Conservation (phyloP, 768 basidiomycete genomes). For the Amanita pseudoporphyria region DNA sequence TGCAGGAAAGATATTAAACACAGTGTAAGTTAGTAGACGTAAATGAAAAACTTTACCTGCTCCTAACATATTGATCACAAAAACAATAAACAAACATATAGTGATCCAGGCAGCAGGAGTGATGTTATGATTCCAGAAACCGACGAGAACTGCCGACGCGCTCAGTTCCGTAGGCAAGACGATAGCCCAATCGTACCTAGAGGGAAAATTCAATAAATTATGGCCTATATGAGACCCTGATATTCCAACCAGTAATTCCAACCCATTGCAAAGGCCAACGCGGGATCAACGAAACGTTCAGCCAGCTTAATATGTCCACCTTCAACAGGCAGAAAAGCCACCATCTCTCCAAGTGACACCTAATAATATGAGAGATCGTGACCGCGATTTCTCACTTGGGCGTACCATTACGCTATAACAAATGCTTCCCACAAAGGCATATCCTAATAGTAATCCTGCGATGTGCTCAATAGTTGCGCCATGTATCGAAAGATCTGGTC, state of each 20-base stretch:
- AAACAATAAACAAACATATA: constrained; percentile 64
- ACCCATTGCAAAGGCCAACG: constrained; percentile 52
- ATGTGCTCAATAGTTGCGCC: not conserved
- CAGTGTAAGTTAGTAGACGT: not conserved
- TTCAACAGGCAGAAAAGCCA: constrained; percentile 68
- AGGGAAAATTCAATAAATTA: constrained; percentile 14
- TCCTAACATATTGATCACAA: constrained; percentile 68
- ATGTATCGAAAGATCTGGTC: not conserved
- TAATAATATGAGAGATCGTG: constrained; percentile 15
- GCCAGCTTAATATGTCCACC: constrained; percentile 77
- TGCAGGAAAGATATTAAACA: constrained; percentile 9
- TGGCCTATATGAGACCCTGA: not conserved
- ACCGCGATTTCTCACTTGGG: not conserved
- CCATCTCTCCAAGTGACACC: constrained; percentile 68
- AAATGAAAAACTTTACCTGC: constrained; percentile 32
- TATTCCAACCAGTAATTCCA: constrained; percentile 36
- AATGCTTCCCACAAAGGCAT: constrained; percentile 51
- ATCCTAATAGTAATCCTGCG: constrained; percentile 61
- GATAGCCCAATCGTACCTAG: constrained; percentile 52
- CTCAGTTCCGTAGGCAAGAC: constrained; percentile 65
- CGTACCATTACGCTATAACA: constrained; percentile 66
- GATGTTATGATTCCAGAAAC: constrained; percentile 51
- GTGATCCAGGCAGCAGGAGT: constrained; percentile 75
- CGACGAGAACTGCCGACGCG: constrained; percentile 68
- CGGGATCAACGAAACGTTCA: constrained; percentile 74